phyloP scores from a whole-genome alignment of 345 rosid genomes.

The Rhodomyrtus tomentosa region DNA sequence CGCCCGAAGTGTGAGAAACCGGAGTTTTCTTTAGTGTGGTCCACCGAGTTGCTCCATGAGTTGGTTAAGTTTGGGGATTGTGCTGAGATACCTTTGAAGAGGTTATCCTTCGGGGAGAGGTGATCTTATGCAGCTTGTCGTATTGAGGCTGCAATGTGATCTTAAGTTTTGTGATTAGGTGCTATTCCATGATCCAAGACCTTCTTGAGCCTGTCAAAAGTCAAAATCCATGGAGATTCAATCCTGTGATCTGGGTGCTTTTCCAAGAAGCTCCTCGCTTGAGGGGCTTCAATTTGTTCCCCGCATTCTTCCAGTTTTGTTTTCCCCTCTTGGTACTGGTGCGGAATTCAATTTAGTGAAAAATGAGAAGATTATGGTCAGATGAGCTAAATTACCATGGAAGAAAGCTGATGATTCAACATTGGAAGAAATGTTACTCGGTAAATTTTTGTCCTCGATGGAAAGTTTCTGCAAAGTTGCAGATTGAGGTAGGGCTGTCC shows the following conservation, averaged over 20 bases:
- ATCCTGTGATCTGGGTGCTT: neutral
- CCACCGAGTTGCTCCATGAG: neutral
- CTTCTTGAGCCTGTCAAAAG: neutral
- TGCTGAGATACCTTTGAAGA: neutral
- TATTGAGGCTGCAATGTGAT: neutral
- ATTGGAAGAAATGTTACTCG: neutral
- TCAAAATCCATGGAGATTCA: neutral
- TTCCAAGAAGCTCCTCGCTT: neutral
- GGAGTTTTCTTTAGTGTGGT: neutral
- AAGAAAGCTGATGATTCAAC: neutral
- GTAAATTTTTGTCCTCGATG: slow-evolving; percentile 7
- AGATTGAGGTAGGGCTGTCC: slow-evolving; percentile 53
- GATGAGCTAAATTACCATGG: neutral
- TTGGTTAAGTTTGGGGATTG: neutral
- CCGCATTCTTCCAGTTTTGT: neutral
- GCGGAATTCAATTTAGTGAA: neutral
- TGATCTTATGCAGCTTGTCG: neutral
- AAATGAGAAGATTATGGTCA: neutral
- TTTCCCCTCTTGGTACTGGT: neutral
- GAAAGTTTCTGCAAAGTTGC: slow-evolving; percentile 32
- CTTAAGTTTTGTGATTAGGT: neutral
- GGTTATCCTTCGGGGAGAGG: neutral
- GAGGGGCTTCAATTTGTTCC: neutral
- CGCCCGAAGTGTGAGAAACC: neutral
- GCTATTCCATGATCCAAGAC: neutral